Percentiles rank a stretch among this genome's conserved stretches.
phyloP scores from a whole-genome alignment of 2,329 filamentous ascomycete species.

The Alternaria triticimaculans region DNA sequence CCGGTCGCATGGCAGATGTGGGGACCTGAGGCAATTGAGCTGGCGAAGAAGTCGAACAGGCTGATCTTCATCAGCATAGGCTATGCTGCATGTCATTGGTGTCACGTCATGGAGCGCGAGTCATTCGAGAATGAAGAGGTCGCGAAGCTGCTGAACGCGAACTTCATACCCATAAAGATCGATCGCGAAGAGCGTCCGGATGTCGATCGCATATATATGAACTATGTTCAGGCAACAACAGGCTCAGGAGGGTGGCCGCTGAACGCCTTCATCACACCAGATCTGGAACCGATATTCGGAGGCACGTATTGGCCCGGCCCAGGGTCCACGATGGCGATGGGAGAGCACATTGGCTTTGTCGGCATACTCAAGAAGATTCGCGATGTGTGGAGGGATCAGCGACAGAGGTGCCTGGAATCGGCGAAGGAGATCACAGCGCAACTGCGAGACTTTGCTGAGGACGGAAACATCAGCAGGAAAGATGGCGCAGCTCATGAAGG shows the following conservation, averaged over 20 bases:
- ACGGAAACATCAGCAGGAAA: slow-evolving; percentile 69
- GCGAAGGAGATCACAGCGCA: slow-evolving; percentile 82
- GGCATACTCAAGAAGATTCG: slow-evolving; percentile 80
- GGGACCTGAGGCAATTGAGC: slow-evolving; percentile 74
- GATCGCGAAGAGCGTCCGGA: slow-evolving; percentile 94
- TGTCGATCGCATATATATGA: slow-evolving; percentile 96
- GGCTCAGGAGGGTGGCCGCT: slow-evolving; percentile 92
- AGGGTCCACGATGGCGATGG: slow-evolving; percentile 59
- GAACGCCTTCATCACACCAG: slow-evolving; percentile 94
- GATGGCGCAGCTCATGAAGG: slow-evolving; percentile 65
- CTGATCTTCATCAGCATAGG: slow-evolving; percentile 94
- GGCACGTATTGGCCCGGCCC: slow-evolving; percentile 95
- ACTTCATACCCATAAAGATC: slow-evolving; percentile 90
- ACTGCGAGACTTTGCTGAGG: slow-evolving; percentile 84
- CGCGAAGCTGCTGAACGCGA: slow-evolving; percentile 80
- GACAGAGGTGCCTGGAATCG: slow-evolving; percentile 80
- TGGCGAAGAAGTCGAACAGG: slow-evolving; percentile 82
- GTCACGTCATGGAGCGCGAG: slow-evolving; percentile 89
- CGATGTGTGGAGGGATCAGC: slow-evolving; percentile 80
- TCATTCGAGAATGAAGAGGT: slow-evolving; percentile 86
- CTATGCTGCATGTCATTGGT: slow-evolving; percentile 93
- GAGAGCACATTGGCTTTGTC: slow-evolving; percentile 76
- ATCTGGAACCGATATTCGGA: slow-evolving; percentile 92
- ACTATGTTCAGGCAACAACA: slow-evolving; percentile 93
- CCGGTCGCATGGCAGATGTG: slow-evolving; percentile 92